phyloP scores from a whole-genome alignment of 2,329 filamentous ascomycete species.

The Elsinoe arachidis region DNA sequence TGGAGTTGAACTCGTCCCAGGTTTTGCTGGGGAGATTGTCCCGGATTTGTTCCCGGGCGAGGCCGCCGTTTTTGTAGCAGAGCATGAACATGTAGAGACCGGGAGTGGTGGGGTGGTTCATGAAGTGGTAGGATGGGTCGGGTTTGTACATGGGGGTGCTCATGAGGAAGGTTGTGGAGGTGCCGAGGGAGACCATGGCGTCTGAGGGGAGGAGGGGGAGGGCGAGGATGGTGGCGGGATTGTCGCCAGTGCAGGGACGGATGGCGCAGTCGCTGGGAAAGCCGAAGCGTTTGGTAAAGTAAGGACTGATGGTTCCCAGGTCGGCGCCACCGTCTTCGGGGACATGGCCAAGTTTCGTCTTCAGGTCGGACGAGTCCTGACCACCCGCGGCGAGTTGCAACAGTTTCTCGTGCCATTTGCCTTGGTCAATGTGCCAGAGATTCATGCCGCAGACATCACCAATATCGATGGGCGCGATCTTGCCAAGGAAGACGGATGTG shows the following conservation, averaged over 20 bases:
- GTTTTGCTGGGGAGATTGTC: conserved; percentile 55
- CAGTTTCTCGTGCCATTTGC: conserved; percentile 65
- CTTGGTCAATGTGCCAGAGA: conserved; percentile 76
- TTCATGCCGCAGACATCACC: conserved; percentile 96
- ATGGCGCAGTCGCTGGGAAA: conserved; percentile 69
- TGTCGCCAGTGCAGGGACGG: conserved; percentile 87
- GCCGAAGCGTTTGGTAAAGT: conserved; percentile 71
- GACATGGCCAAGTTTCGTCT: conserved; percentile 70
- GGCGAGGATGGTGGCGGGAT: conserved; percentile 87
- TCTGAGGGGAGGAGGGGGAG: conserved; percentile 80
- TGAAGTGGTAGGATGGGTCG: conserved; percentile 88
- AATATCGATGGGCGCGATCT: conserved; percentile 82
- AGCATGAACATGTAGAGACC: conserved; percentile 99
- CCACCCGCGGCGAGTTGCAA: conserved; percentile 65
- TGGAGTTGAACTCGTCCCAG: conserved; percentile 76
- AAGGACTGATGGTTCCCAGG: conserved; percentile 65
- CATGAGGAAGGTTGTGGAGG: conserved; percentile 96
- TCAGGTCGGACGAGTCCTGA: conserved; percentile 56
- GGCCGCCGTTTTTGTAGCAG: conserved; percentile 96
- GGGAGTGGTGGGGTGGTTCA: conserved; percentile 88
- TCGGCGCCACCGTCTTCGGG: conserved; percentile 70
- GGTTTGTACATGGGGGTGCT: conserved; percentile 85
- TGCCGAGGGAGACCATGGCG: conserved; percentile 89
- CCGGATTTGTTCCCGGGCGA: conserved; percentile 82
- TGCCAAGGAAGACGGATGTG: conserved; percentile 78